Evolutionary conservation across 208 protist species (phyloP).

Genomic region (Leishmania aethiopica): DNA sequence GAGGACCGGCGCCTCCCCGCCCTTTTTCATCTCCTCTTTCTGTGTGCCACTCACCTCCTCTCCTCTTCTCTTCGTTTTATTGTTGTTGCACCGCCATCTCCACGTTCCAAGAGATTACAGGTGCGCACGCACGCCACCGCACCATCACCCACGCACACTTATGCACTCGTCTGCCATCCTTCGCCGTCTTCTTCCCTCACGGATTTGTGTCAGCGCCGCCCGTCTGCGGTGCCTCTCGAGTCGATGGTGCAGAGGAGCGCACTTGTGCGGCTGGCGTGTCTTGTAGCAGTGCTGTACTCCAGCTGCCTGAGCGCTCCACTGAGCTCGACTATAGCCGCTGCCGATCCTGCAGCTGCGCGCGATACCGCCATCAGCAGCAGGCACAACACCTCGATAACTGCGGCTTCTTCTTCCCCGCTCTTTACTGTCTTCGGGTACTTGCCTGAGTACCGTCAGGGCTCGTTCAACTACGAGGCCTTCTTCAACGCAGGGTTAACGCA

Average conservation of each 20-base stretch:
- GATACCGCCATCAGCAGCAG: background rate
- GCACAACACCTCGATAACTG: background rate
- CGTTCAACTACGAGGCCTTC: conserved; percentile 51
- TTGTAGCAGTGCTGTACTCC: background rate
- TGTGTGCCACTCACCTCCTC: background rate
- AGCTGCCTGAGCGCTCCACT: background rate
- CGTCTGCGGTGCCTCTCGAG: background rate
- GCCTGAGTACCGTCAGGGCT: conserved; percentile 61
- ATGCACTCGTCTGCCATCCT: background rate
- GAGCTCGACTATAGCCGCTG: background rate
- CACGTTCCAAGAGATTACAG: background rate
- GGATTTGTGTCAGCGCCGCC: background rate
- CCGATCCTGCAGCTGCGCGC: background rate
- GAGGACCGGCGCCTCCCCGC: too few relatives aligned
- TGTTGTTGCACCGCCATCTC: background rate
- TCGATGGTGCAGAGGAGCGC: background rate
- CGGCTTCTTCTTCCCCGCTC: conserved; percentile 1
- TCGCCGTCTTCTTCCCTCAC: background rate
- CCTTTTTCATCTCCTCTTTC: background rate
- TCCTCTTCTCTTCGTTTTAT: background rate
- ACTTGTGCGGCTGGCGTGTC: background rate
- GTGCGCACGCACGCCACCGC: background rate
- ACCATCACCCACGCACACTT: background rate
- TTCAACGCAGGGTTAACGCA: conserved; percentile 66
- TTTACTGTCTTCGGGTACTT: conserved; percentile 77